Evolutionary conservation across 805 yeast species (phyloP), one percentile per base, ranked within the genome.

Genomic region (Clavispora vitiphila): DNA sequence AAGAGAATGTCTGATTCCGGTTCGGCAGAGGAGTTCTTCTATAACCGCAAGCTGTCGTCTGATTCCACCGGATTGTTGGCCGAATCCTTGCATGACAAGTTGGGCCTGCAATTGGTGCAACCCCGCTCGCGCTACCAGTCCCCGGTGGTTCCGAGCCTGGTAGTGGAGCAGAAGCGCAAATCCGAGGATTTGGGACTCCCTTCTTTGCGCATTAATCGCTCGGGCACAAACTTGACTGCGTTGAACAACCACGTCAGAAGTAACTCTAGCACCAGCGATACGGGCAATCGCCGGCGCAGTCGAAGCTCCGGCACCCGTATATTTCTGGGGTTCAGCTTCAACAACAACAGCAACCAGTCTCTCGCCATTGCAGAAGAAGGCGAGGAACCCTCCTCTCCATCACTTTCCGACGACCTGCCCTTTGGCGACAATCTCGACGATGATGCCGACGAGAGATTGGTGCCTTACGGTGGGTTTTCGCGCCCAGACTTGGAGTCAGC

Each of bases 401-500:
- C 27, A n/a, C 25, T 11, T 7, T 5, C 6, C 16, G 22, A 20
- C 24, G 35, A 32, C 24, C 32, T 29, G 35, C 53, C 51, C 9
- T 49, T 43, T 34, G 51, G 41, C 35, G 37, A 38, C 11, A 39
- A 48, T 18, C 41, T 45, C 22, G 50, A 49, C 19, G 50, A 48
- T 21, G 53, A 50, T 39, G 18, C 50, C 38, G 32, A 29, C 20
- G 37, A 34, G 50, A 77, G 65, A 42, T 62, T 78, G 42, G 73
- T 81, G 2, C 83, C 83, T 1, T 85, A 75, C 61, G 91, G 93
- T 6, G 95, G 95, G 1, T 82, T 77, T 51, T 82, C 91, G 0
- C 75, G 72, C 42, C 81, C 83, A 19, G 77, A 76, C 40, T 65
- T 78, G 36, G 71, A 74, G 38, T 64, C 65, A 15, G 65, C 73